phyloP scores from a whole-genome alignment of 768 basidiomycete species.

The Boletus sensibilis region DNA sequence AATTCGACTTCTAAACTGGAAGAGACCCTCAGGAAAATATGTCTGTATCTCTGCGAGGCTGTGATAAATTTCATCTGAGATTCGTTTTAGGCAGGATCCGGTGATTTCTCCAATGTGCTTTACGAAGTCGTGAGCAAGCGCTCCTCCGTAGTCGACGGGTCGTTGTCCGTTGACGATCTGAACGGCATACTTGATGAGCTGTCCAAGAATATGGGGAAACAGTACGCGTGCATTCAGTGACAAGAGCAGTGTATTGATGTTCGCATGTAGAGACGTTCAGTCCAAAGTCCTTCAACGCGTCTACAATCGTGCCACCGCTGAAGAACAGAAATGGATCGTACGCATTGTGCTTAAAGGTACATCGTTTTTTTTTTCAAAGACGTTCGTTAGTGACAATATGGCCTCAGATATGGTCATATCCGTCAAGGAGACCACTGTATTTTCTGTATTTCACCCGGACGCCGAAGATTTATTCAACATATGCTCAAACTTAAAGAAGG shows the following conservation, averaged over 20 bases:
- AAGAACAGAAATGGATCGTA: slow-evolving; percentile 95
- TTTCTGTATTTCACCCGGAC: slow-evolving; percentile 90
- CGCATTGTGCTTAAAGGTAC: slow-evolving; percentile 92
- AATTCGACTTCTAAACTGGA: slow-evolving; percentile 86
- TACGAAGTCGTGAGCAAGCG: slow-evolving; percentile 85
- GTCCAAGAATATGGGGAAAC: slow-evolving; percentile 67
- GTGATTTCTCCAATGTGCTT: slow-evolving; percentile 86
- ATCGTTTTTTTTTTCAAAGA: neutral
- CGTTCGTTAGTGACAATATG: neutral
- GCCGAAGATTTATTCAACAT: slow-evolving; percentile 94
- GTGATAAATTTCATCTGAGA: neutral
- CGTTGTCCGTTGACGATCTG: slow-evolving; percentile 76
- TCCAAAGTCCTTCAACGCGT: slow-evolving; percentile 73
- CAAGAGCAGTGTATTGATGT: slow-evolving; percentile 6
- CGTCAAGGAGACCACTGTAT: slow-evolving; percentile 91
- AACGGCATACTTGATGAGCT: slow-evolving; percentile 82
- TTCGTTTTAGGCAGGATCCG: slow-evolving; percentile 58
- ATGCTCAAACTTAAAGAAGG: slow-evolving; percentile 93
- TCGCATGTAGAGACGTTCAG: slow-evolving; percentile 61
- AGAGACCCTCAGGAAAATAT: slow-evolving; percentile 66
- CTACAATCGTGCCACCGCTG: slow-evolving; percentile 75
- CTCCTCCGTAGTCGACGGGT: slow-evolving; percentile 74
- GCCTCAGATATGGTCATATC: slow-evolving; percentile 82
- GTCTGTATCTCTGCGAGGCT: slow-evolving; percentile 39
- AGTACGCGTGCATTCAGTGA: slow-evolving; percentile 43